Conservation (phyloP, 2,329 filamentous ascomycete genomes). For the Hymenotorrendiella dingleyae region DNA sequence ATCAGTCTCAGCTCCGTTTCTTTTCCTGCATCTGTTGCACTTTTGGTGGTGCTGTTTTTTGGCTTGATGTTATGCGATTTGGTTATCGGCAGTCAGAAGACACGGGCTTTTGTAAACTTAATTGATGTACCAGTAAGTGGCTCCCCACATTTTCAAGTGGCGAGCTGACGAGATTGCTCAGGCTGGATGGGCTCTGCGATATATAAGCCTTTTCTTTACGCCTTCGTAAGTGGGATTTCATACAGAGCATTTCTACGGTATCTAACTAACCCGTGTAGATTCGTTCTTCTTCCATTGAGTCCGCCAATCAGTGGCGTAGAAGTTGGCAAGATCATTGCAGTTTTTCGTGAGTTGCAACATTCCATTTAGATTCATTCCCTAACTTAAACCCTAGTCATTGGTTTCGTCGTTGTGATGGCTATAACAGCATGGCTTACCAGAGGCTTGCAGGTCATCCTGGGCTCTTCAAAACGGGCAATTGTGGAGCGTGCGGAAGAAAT, state of each 20-base stretch:
- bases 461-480: constrained; percentile 46
- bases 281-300: constrained; percentile 53
- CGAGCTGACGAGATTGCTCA: no score
- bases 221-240: constrained; percentile 35
- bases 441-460: constrained; percentile 44
- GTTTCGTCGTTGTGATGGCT: constrained; percentile 47
- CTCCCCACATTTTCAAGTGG: no score
- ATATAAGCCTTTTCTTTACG: constrained; percentile 54
- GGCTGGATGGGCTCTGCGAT: constrained; percentile 51
- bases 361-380: background rate
- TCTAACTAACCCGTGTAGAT: constrained; percentile 28
- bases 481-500: constrained; percentile 48
- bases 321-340: constrained; percentile 52
- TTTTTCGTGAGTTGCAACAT: constrained; percentile 43
- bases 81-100: constrained; percentile 42
- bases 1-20: constrained; percentile 42
- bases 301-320: constrained; percentile 47
- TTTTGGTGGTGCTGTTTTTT: constrained; percentile 49
- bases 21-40: constrained; percentile 56
- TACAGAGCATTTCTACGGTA: background rate
- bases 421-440: constrained; percentile 50
- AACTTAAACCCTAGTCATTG: constrained; percentile 42
- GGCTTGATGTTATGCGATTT: constrained; percentile 42
- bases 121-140: constrained; percentile 51
- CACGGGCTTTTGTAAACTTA: constrained; percentile 40